These are phyloP conservation scores for Raffaelea ambrosiae DNA, from an alignment of 2,329 filamentous ascomycete genomes.

Conservation along the genomic window DNA sequence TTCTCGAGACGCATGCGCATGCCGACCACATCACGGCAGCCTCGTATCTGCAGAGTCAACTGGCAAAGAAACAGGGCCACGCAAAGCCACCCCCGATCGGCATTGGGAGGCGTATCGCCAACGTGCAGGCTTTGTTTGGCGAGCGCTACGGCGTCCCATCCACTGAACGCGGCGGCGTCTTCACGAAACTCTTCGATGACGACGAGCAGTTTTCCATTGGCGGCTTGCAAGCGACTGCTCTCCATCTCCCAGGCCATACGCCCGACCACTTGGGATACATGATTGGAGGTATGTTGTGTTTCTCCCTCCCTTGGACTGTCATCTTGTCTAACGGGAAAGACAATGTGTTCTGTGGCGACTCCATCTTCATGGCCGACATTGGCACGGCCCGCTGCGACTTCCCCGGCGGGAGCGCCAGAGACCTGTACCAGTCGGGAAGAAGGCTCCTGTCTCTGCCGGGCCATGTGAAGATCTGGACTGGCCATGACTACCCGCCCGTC, in stretches of 20 bases:
- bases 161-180: slow-evolving; percentile 34
- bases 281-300: slow-evolving; percentile 31
- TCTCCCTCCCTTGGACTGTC: background rate
- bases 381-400: slow-evolving; percentile 47
- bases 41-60: slow-evolving; percentile 42
- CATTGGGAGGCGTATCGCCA: slow-evolving; percentile 45
- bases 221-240: slow-evolving; percentile 29
- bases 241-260: slow-evolving; percentile 53
- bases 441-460: slow-evolving; percentile 32
- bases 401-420: slow-evolving; percentile 37
- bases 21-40: slow-evolving; percentile 54
- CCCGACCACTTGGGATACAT: slow-evolving; percentile 53
- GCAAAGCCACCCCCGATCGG: slow-evolving; percentile 33
- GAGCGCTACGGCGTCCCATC: slow-evolving; percentile 35
- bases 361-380: slow-evolving; percentile 42
- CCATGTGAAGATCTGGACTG: slow-evolving; percentile 41
- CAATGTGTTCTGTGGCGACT: slow-evolving; percentile 45
- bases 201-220: slow-evolving; percentile 46
- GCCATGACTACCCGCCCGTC: slow-evolving; percentile 43
- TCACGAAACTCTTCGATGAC: slow-evolving; percentile 45
- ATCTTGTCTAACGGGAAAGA: background rate
- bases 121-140: slow-evolving; percentile 43
- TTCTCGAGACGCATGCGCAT: slow-evolving; percentile 56
- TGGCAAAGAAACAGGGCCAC: slow-evolving; percentile 24
- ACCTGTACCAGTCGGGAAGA: slow-evolving; percentile 33